phyloP scores from a whole-genome alignment of 148 eudicot genomes.

The Agrostemma githago region DNA sequence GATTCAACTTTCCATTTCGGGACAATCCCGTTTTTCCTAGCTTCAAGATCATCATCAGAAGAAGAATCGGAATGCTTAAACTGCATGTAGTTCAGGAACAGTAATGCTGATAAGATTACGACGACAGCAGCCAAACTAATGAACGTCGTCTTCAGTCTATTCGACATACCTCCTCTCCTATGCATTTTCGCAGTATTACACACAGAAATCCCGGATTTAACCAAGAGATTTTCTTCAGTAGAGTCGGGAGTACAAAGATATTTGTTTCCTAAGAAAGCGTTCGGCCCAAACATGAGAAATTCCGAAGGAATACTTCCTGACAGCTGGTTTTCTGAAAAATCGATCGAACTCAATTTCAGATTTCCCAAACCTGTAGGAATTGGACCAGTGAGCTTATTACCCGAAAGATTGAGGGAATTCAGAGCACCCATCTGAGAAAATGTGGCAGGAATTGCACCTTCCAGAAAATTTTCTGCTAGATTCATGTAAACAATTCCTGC shows the following conservation, averaged over 20 bases:
- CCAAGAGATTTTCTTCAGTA: not conserved
- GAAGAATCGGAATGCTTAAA: slow-evolving; percentile 34
- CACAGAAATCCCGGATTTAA: slow-evolving; percentile 26
- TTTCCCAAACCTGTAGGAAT: slow-evolving; percentile 54
- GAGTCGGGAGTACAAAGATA: slow-evolving; percentile 49
- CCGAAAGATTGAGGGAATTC: slow-evolving; percentile 84
- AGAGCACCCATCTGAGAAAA: slow-evolving; percentile 48
- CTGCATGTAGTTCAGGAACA: slow-evolving; percentile 49
- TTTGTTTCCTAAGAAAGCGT: slow-evolving; percentile 64
- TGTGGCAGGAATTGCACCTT: slow-evolving; percentile 54
- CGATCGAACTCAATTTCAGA: slow-evolving; percentile 65
- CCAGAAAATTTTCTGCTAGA: slow-evolving; percentile 56
- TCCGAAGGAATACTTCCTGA: slow-evolving; percentile 57
- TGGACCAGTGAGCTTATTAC: slow-evolving; percentile 53
- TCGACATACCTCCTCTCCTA: slow-evolving; percentile 22
- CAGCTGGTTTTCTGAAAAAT: slow-evolving; percentile 66
- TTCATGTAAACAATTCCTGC: slow-evolving; percentile 60
- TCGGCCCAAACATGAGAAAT: slow-evolving; percentile 49
- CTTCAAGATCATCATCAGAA: slow-evolving; percentile 25
- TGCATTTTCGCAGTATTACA: slow-evolving; percentile 33
- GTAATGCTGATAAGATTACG: slow-evolving; percentile 38
- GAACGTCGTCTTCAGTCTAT: slow-evolving; percentile 33
- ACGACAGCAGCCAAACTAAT: slow-evolving; percentile 41
- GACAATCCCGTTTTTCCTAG: slow-evolving; percentile 27
- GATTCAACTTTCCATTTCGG: slow-evolving; percentile 69